A percentile compares a stretch with the other conserved stretches of the same genome.
Evolutionary conservation across 108 stramenopile species (phyloP).

Genomic region (Nitzschia sp.): DNA sequence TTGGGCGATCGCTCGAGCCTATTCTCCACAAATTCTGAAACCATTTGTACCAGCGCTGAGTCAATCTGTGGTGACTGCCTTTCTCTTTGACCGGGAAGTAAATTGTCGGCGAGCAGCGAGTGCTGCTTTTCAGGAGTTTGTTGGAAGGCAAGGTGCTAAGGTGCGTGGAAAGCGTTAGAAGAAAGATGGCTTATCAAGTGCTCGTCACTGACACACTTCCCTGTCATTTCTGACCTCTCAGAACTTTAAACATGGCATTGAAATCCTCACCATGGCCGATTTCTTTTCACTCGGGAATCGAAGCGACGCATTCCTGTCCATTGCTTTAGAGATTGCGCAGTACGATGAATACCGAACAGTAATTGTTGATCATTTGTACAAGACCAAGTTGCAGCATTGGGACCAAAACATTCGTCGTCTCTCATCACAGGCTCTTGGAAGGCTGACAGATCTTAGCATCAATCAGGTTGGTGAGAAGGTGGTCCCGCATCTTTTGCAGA

Average conservation of each 20-base stretch:
- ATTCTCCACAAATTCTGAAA: conserved; percentile 76
- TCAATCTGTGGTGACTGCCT: conserved; percentile 79
- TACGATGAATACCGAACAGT: conserved; percentile 80
- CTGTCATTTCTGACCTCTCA: conserved; percentile 17
- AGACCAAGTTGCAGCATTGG: conserved; percentile 90
- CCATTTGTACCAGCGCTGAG: conserved; percentile 73
- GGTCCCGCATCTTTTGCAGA: conserved; percentile 71
- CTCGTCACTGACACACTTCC: background rate
- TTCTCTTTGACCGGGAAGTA: conserved; percentile 97
- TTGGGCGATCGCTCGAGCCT: conserved; percentile 99
- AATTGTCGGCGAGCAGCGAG: conserved; percentile 98
- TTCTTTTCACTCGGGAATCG: conserved; percentile 97
- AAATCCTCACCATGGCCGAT: conserved; percentile 93
- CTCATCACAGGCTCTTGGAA: conserved; percentile 72
- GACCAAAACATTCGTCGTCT: conserved; percentile 82
- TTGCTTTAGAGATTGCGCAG: conserved; percentile 73
- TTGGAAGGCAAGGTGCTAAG: conserved; percentile 64
- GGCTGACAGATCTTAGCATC: conserved; percentile 62
- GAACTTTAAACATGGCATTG: conserved; percentile 94
- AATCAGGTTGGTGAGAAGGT: conserved; percentile 46
- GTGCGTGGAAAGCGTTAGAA: conserved; percentile 6
- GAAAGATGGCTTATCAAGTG: too few species aligned
- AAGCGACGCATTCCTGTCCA: conserved; percentile 70
- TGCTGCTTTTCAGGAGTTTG: conserved; percentile 96
- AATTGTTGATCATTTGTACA: conserved; percentile 79